Evolutionary conservation across 805 yeast species (phyloP), one percentile per base, ranked within the genome.

Genomic region (Barnettozyma vustinii): DNA sequence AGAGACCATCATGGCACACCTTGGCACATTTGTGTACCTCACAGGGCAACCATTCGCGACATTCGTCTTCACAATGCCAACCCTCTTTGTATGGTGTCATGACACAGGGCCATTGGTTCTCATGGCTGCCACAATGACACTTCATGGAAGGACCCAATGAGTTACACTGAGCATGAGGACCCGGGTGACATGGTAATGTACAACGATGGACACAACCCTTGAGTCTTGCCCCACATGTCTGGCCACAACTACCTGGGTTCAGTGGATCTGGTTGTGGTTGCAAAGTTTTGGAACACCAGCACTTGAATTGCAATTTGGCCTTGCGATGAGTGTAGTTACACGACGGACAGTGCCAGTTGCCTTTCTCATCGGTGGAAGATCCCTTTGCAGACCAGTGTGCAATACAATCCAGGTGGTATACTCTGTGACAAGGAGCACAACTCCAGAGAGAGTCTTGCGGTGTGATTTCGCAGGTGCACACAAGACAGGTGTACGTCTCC

Each of bases 221-320:
- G 45, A 83, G 71, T 30, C 77, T 74, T 36, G 71, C 68, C 45
- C 76, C 75, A 69, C 97, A 90, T 0, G 87, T 74, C 61, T 86
- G 90, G 2, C 96, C 96, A 72, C 97, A 91, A 44, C 94, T 83
- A 56, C 90, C 94, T 0, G 97, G 96, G 44, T 74, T 68, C 45
- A 82, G 65, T 18, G 73, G 65, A 57, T 83, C 81, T 1, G 74
- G 65, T 4, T 63, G 68, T 0, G 97, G 97, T 54, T 86, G 79
- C 18, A 78, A 69, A 2, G 75, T 77, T 58, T 87, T 84, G 1
- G 91, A 92, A 72, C 97, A 90, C 97, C 97, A 90, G 61, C 97
- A 90, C 1, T 78, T 78, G 64, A 78, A 83, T 37, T 64, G 74
- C 54, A 66, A 74, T 35, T 87, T 90, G 41, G 76, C 72, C 58